Conservation (phyloP, 257 asterid genomes). For the Eustoma russellianum region DNA sequence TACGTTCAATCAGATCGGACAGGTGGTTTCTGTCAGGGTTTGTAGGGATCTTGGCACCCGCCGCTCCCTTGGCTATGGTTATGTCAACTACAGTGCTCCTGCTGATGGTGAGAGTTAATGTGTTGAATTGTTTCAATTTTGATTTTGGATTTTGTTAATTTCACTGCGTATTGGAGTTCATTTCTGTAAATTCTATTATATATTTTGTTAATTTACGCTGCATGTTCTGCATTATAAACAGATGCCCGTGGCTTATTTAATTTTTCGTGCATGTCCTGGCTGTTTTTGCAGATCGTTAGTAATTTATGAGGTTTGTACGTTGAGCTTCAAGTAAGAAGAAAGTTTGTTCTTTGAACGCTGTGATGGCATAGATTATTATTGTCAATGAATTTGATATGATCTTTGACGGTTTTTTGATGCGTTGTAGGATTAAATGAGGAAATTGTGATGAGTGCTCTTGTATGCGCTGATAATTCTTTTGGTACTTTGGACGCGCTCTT, state of each 20-base stretch:
- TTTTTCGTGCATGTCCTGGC: no score
- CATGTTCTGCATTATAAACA: neutral
- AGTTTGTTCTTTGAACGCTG: neutral
- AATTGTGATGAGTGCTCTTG: no score
- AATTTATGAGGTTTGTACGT: neutral
- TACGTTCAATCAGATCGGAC: slow-evolving; percentile 79
- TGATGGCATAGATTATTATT: no score
- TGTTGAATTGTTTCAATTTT: neutral
- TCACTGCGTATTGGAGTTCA: no score
- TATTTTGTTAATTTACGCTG: neutral
- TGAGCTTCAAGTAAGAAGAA: neutral
- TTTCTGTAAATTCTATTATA: no score
- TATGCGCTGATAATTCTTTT: no score
- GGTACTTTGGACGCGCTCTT: no score
- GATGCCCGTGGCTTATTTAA: no score
- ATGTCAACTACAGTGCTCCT: slow-evolving; percentile 61
- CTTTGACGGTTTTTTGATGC: no score
- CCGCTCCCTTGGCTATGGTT: slow-evolving; percentile 80
- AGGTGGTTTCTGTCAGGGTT: slow-evolving; percentile 78
- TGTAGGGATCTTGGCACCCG: slow-evolving; percentile 60
- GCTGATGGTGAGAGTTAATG: slow-evolving; percentile 59
- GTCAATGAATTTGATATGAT: no score
- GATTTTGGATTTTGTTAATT: neutral
- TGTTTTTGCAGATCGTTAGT: no score
- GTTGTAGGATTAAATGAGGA: no score